Base-by-base conservation (phyloP, 441 rosid genomes). In the Populus hybrid region DNA sequence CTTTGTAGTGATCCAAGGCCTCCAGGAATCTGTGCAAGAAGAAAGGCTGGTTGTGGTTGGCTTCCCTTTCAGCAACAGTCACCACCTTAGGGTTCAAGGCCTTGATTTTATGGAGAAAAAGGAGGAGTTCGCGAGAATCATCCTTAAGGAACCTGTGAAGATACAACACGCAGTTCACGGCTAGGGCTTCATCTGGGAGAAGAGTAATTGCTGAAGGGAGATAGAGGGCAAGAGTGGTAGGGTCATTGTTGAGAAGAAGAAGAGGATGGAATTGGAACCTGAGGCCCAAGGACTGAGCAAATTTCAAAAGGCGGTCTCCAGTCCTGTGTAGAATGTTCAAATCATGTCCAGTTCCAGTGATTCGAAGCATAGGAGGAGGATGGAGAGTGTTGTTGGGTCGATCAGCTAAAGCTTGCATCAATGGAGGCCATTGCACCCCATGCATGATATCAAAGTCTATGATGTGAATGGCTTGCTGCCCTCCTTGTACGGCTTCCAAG, bases 391-490 rank as follows among this genome's bases (percentile, higher is more conserved):
- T 84, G 82, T 64, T 86, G 14, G 83, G 76, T 9, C 96, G 89
- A 65, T 92, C 98, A 6, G 89, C 92, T 75, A 95, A 84, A 71
- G 99, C 98, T 67, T 95, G 99, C 98, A 95, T 92, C 69, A 95
- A 76, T 6, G 99, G 99, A 16, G 99, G 99, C 99, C 99, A 95
- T 76, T 95, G 99, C 61, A 95, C 92, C 18, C 99, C 99, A 83
- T 95, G 97, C 87, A 92, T 91, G 78, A 93, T 93, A 79, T 95
- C 97, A 68, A 95, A 91, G 78, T 95, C 99, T 1, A 95, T 83
- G 76, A 95, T 90, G 84, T 95, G 99, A 66, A 92, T 80, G 10
- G 86, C 82, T 70, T 85, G 86, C 67, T 85, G 90, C 63, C 87
- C 92, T 68, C 74, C 71, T 71, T 86, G 87, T 45, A 90, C 83